A percentile compares a stretch with the other conserved stretches of the same genome.
Evolutionary conservation across 441 rosid genomes (phyloP).

Genomic region (Melastoma candidum): DNA sequence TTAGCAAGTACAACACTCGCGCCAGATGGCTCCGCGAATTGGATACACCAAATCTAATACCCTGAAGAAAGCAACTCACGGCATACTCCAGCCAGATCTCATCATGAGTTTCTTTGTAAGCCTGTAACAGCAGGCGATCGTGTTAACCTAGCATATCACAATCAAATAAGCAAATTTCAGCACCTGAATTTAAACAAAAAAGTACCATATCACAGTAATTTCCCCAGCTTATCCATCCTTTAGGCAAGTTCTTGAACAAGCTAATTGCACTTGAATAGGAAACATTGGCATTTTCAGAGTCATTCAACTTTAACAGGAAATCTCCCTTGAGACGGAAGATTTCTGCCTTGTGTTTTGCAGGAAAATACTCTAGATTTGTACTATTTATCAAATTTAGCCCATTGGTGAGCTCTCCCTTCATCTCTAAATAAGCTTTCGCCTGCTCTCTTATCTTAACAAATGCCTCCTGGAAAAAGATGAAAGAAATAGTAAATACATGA

Average conservation of each 20-base stretch:
- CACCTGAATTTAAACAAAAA: neutral
- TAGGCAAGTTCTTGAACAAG: slow-evolving; percentile 85
- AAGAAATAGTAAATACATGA: too few relatives aligned
- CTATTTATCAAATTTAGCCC: slow-evolving; percentile 84
- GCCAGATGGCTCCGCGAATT: slow-evolving; percentile 96
- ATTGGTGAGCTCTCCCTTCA: slow-evolving; percentile 75
- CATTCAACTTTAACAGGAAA: slow-evolving; percentile 64
- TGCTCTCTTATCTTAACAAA: slow-evolving; percentile 96
- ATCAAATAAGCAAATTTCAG: too few relatives aligned
- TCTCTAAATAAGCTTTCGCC: slow-evolving; percentile 86
- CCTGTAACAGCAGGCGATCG: slow-evolving; percentile 38
- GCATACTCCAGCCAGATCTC: slow-evolving; percentile 98
- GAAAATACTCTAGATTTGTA: slow-evolving; percentile 89
- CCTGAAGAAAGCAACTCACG: slow-evolving; percentile 99
- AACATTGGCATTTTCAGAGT: slow-evolving; percentile 71
- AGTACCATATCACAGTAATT: slow-evolving; percentile 88
- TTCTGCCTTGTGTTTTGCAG: slow-evolving; percentile 81
- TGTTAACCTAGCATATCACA: slow-evolving; percentile 1
- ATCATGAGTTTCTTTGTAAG: slow-evolving; percentile 74
- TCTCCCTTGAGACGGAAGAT: slow-evolving; percentile 84
- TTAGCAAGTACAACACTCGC: slow-evolving; percentile 91
- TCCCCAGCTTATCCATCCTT: slow-evolving; percentile 99
- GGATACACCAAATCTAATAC: slow-evolving; percentile 91
- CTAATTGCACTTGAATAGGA: slow-evolving; percentile 86
- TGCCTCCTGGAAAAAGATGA: slow-evolving; percentile 63